Base-by-base conservation (phyloP, 2,329 filamentous ascomycete species). In the Cercospora nicotianae region DNA sequence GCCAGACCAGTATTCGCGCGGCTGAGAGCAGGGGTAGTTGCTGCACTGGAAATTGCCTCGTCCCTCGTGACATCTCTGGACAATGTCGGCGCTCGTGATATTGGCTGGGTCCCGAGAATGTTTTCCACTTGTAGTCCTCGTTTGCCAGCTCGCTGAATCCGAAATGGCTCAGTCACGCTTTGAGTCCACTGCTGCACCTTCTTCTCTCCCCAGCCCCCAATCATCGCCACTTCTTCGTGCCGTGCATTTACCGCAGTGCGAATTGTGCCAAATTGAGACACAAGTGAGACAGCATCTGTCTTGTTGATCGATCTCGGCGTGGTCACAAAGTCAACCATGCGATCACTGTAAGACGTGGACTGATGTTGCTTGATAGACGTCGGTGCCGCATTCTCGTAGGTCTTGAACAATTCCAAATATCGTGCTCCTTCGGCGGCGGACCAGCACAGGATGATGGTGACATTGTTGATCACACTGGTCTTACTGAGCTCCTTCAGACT, bases 361-460 rank as follows among this genome's bases (percentile, higher is more conserved):
- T 96, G 93, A 73, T 93, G 90, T 10, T 93, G 93, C 67, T 90
- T 90, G 79, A 99, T 98, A 33, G 91, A 91, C 0, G 88, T 88
- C 3, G 88, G 86, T 28, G 93, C 91, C 36, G 94, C 92, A 77
- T 96, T 89, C 80, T 99, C 95, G 75, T 93, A 96, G 0, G 90
- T 92, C 80, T 99, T 99, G 85, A 94, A 98, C 9, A 97, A 84
- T 78, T 98, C 95, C 26, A 99, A 85, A 77, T 99, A 99, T 74
- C 94, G 89, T 0, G 92, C 95, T 2, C 94, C 94, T 82, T 99
- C 95, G 67, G 92, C 91, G 16, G 94, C 92, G 5, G 91, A 94
- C 95, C 95, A 99, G 81, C 93, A 96, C 7, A 98, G 85, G 62
- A 99, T 89, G 12, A 99, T 80, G 1, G 95, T 99, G 48, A 97